These are phyloP conservation scores for Moniliella sp. DNA, from an alignment of 1,284 basidiomycete species.

Conservation along the genomic window DNA sequence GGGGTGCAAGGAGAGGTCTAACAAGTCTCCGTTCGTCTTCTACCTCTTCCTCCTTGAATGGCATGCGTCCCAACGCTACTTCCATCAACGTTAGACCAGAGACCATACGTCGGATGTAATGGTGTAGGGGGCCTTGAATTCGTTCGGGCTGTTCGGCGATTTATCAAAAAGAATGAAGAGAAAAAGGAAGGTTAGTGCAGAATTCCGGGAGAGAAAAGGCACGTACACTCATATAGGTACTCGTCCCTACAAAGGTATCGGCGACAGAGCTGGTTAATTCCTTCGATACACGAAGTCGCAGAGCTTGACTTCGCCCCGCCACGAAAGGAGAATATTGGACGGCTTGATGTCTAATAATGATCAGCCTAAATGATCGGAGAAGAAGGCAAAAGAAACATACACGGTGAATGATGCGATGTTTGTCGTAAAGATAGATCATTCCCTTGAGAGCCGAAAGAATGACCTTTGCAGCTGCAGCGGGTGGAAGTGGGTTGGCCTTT, in stretches of 20 bases:
- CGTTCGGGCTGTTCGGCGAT: conserved; percentile 53
- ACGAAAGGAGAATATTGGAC: conserved; percentile 72
- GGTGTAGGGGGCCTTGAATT: conserved; percentile 67
- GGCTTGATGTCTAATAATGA: conserved; percentile 68
- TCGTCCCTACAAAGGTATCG: conserved; percentile 84
- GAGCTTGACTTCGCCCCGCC: conserved; percentile 67
- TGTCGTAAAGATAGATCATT: no score
- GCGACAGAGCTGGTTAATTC: conserved; percentile 67
- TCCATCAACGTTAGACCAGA: conserved; percentile 71
- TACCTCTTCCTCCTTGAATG: conserved; percentile 84
- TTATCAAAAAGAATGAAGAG: not conserved
- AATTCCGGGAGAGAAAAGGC: not conserved
- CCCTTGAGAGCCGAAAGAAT: no score
- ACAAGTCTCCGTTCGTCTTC: conserved; percentile 49
- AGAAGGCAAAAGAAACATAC: conserved; percentile 14
- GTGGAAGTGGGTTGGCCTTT: no score
- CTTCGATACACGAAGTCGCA: conserved; percentile 92
- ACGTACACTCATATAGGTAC: conserved; percentile 88
- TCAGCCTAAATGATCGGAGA: not conserved
- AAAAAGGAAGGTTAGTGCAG: conserved; percentile 1
- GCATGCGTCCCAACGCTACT: conserved; percentile 82
- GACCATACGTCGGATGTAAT: conserved; percentile 96
- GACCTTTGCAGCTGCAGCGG: no score
- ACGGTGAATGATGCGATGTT: conserved; percentile 77
- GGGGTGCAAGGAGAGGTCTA: conserved; percentile 80